These are phyloP conservation scores for Rhizopogon roseolus DNA, from an alignment of 768 basidiomycete species.

Conservation along the genomic window DNA sequence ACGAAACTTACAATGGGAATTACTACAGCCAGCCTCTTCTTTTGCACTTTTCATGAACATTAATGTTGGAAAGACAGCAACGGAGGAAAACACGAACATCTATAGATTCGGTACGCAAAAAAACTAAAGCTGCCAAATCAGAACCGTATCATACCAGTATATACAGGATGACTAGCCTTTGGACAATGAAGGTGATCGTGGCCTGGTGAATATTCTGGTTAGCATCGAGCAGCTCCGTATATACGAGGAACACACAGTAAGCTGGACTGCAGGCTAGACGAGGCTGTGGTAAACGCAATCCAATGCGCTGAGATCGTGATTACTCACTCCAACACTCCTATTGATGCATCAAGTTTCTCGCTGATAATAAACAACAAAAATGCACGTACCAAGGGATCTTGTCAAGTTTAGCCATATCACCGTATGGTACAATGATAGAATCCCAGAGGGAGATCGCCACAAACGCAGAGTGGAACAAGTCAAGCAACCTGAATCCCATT, in stretches of 20 bases:
- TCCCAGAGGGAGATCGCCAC: slow-evolving; percentile 18
- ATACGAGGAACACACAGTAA: slow-evolving; percentile 13
- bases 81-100: slow-evolving; percentile 3
- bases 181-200: slow-evolving; percentile 19
- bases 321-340: slow-evolving; percentile 21
- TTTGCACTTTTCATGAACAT: slow-evolving; percentile 8
- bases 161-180: slow-evolving; percentile 10
- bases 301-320: background rate
- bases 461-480: slow-evolving; percentile 19
- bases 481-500: slow-evolving; percentile 13
- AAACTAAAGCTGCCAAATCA: slow-evolving; percentile 10
- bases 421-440: slow-evolving; percentile 16
- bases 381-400: slow-evolving; percentile 18
- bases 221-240: background rate
- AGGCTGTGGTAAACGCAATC: background rate
- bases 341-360: background rate
- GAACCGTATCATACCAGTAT: background rate
- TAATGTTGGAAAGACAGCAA: background rate
- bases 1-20: slow-evolving; percentile 11
- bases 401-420: slow-evolving; percentile 7
- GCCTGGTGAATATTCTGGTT: slow-evolving; percentile 11
- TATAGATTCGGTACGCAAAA: slow-evolving; percentile 21
- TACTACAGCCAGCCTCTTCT: slow-evolving; percentile 7
- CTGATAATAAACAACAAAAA: background rate
- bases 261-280: slow-evolving; percentile 12